Percentiles rank a stretch among this genome's conserved stretches.
phyloP scores from a whole-genome alignment of 257 asterid genomes.

The Salvia hispanica region DNA sequence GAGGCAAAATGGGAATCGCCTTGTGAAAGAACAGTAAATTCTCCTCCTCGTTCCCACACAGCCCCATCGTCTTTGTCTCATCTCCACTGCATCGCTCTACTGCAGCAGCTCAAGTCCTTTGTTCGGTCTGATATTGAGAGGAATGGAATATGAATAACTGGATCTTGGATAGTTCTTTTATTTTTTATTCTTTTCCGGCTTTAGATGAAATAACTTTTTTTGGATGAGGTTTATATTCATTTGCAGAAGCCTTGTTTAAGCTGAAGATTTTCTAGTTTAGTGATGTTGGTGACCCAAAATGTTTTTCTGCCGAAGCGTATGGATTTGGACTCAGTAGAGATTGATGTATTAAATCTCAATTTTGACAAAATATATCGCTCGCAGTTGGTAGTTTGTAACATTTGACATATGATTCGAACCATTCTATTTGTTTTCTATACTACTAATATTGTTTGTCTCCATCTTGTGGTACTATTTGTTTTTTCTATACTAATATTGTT shows the following conservation, averaged over 20 bases:
- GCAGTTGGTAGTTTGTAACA: neutral
- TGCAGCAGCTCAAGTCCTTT: conserved; percentile 40
- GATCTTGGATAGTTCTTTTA: neutral
- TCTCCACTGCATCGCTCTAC: conserved; percentile 39
- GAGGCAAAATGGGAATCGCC: conserved; percentile 58
- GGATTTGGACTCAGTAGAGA: neutral
- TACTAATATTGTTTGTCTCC: no score
- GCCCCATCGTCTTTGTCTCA: conserved; percentile 29
- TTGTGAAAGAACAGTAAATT: conserved; percentile 32
- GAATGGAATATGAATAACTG: conserved; percentile 28
- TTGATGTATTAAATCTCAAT: conserved; percentile 20
- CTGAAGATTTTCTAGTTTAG: neutral
- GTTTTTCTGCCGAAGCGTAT: conserved; percentile 9
- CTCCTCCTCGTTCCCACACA: conserved; percentile 10
- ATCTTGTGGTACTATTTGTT: no score
- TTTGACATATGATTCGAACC: neutral
- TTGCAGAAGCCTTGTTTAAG: neutral
- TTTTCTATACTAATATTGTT: no score
- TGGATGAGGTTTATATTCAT: conserved; percentile 10
- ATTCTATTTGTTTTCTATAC: no score
- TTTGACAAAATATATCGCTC: conserved; percentile 10
- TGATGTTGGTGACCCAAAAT: neutral
- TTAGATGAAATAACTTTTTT: conserved; percentile 5
- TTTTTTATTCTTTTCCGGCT: conserved; percentile 12
- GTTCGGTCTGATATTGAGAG: conserved; percentile 34